Conservation (phyloP, 768 basidiomycete genomes). For the Leccinum truebloodii region DNA sequence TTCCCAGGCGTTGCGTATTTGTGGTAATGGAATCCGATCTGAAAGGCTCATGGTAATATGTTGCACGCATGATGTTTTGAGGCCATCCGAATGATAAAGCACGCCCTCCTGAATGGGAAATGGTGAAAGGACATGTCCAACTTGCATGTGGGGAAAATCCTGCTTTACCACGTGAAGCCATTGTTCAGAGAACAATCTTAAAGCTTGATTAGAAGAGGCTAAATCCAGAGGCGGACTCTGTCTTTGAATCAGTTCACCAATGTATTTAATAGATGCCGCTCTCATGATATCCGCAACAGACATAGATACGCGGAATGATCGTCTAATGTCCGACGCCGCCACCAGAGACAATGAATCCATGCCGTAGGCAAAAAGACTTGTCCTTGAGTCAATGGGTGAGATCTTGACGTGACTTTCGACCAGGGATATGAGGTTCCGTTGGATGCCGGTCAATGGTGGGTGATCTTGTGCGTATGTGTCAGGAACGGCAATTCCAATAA, state of each 20-base stretch:
- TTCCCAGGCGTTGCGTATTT: conserved; percentile 38
- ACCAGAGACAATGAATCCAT: conserved; percentile 34
- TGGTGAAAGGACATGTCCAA: conserved; percentile 38
- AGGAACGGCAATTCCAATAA: conserved; percentile 17
- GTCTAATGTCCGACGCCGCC: conserved; percentile 23
- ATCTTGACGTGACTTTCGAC: conserved; percentile 28
- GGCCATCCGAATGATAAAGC: conserved; percentile 40
- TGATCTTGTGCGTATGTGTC: neutral
- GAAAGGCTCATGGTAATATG: conserved; percentile 40
- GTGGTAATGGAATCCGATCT: conserved; percentile 17
- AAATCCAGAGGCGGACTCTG: neutral
- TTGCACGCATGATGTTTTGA: conserved; percentile 44
- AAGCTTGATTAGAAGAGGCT: neutral
- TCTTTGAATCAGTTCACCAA: conserved; percentile 19
- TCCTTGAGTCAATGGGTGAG: conserved; percentile 18
- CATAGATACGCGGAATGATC: conserved; percentile 17
- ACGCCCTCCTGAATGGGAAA: conserved; percentile 51
- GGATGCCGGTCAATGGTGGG: conserved; percentile 23
- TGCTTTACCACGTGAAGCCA: conserved; percentile 17
- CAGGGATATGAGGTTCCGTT: conserved; percentile 40
- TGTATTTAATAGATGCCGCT: conserved; percentile 20
- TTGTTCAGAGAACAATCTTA: conserved; percentile 19
- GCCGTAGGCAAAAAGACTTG: conserved; percentile 36
- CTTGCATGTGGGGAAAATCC: neutral
- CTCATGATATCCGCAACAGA: conserved; percentile 35